phyloP scores from a whole-genome alignment of 345 rosid species.

The Theobroma cacao region DNA sequence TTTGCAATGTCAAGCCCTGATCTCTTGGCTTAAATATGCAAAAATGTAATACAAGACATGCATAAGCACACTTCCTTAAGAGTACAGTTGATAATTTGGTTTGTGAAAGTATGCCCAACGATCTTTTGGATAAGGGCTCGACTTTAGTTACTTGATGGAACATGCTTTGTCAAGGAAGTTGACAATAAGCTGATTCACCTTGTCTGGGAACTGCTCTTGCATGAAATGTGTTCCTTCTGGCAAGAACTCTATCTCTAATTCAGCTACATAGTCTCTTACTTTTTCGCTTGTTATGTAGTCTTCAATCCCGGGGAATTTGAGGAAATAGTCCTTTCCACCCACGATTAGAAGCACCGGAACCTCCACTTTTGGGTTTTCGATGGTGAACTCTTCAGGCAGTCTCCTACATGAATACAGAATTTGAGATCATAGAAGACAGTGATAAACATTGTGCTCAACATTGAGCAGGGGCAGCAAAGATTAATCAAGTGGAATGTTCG shows the following conservation, averaged over 20 bases:
- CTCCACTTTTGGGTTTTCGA: constrained; percentile 25
- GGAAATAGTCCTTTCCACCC: constrained; percentile 48
- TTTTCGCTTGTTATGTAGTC: constrained; percentile 39
- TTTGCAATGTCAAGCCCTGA: too few relatives aligned
- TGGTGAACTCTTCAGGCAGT: constrained; percentile 5
- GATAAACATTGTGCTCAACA: background rate
- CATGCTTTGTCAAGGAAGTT: constrained; percentile 34
- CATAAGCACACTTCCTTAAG: too few relatives aligned
- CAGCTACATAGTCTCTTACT: constrained; percentile 34
- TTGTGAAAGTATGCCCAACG: too few relatives aligned
- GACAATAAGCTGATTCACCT: constrained; percentile 37
- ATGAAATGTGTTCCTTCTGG: constrained; percentile 52
- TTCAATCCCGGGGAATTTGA: constrained; percentile 43
- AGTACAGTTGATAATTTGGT: too few relatives aligned
- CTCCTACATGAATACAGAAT: constrained; percentile 15
- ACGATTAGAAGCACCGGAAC: constrained; percentile 42
- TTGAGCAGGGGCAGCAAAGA: background rate
- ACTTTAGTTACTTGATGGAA: background rate
- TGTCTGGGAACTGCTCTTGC: constrained; percentile 48
- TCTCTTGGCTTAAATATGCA: too few relatives aligned
- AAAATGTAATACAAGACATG: too few relatives aligned
- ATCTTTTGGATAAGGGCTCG: too few relatives aligned
- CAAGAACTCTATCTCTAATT: constrained; percentile 35
- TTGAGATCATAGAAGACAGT: background rate
- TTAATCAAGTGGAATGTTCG: too few relatives aligned